These are phyloP conservation scores for Boletus hoseneyae DNA, from an alignment of 1,284 basidiomycete species.

Conservation along the genomic window DNA sequence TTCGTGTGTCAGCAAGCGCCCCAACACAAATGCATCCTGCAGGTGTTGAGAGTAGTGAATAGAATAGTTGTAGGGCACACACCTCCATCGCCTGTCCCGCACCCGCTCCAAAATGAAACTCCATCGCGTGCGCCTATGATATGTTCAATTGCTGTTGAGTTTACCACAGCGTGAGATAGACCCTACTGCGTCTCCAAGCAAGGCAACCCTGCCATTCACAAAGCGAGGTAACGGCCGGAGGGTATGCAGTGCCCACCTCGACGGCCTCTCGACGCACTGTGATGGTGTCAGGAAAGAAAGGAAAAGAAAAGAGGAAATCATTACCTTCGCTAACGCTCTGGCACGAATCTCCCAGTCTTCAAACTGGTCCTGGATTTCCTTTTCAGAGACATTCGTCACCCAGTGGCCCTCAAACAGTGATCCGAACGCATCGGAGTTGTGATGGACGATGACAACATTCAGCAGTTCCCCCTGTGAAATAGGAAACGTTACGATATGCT, in stretches of 20 bases:
- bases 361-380: slow-evolving; percentile 34
- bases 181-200: slow-evolving; percentile 37
- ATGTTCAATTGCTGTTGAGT: neutral
- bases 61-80: neutral
- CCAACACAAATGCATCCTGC: slow-evolving; percentile 38
- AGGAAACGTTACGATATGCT: slow-evolving; percentile 46
- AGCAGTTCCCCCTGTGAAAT: slow-evolving; percentile 40
- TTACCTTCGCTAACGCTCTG: slow-evolving; percentile 39
- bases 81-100: slow-evolving; percentile 36
- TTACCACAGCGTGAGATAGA: neutral
- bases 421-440: slow-evolving; percentile 35
- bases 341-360: slow-evolving; percentile 43
- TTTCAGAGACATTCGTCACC: slow-evolving; percentile 32
- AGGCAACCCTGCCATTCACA: slow-evolving; percentile 26
- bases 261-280: slow-evolving; percentile 20
- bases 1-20: slow-evolving; percentile 31
- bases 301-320: neutral
- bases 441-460: slow-evolving; percentile 41
- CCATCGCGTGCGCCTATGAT: slow-evolving; percentile 32
- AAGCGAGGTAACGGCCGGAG: slow-evolving; percentile 31
- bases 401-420: slow-evolving; percentile 35
- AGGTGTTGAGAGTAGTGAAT: neutral
- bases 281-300: slow-evolving; percentile 1
- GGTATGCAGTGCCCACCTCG: slow-evolving; percentile 33
- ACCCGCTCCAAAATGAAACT: slow-evolving; percentile 31